These are phyloP conservation scores for Fusarium duplospermum DNA, from an alignment of 2,329 filamentous ascomycete species.

Conservation along the genomic window DNA sequence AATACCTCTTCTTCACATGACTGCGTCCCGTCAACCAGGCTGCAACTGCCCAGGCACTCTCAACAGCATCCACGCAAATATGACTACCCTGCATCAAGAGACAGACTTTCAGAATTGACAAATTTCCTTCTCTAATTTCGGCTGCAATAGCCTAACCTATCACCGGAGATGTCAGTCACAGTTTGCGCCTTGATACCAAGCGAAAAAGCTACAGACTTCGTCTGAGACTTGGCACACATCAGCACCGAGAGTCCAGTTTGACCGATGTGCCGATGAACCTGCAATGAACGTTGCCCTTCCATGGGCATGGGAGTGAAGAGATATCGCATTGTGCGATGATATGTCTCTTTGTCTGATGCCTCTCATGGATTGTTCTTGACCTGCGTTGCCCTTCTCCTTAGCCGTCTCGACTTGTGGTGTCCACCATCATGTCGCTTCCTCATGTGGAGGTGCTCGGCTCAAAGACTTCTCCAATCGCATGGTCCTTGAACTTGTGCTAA, in stretches of 20 bases:
- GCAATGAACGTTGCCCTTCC: not conserved
- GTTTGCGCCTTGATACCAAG: not conserved
- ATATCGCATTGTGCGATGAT: too few relatives aligned
- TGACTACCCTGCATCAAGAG: not conserved
- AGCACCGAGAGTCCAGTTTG: not conserved
- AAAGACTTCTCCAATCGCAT: not conserved
- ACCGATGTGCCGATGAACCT: not conserved
- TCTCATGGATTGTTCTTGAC: not conserved
- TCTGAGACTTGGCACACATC: not conserved
- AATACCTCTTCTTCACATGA: not conserved
- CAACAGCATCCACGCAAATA: not conserved
- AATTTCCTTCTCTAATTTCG: not conserved
- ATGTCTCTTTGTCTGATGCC: not conserved
- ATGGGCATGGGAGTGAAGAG: not conserved
- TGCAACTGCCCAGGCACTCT: not conserved
- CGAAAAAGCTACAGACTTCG: not conserved
- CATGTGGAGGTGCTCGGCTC: not conserved
- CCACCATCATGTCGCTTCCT: not conserved
- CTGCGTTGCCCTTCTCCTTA: not conserved
- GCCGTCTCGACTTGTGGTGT: too few relatives aligned
- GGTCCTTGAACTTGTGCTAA: not conserved
- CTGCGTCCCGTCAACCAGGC: not conserved
- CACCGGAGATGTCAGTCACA: not conserved
- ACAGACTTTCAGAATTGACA: not conserved
- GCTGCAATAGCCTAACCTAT: not conserved